These are phyloP conservation scores for Pseudogymnoascus sp. DNA, from an alignment of 2,329 filamentous ascomycete species.

Conservation along the genomic window DNA sequence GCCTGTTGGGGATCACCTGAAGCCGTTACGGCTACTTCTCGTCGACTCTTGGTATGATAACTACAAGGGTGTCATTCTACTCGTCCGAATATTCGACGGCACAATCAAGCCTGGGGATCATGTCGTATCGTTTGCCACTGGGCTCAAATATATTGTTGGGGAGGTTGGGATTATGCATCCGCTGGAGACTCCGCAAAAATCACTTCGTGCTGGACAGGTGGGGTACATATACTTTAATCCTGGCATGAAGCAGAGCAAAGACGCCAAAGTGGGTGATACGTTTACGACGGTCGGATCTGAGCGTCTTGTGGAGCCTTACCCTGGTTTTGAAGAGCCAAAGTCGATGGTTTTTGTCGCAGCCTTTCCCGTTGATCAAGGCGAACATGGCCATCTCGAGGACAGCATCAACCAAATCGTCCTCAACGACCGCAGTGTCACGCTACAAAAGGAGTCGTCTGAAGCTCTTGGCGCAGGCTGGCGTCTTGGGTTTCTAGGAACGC, in stretches of 20 bases:
- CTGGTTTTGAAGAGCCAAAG: conserved; percentile 94
- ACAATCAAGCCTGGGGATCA: conserved; percentile 73
- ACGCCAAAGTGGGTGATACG: conserved; percentile 93
- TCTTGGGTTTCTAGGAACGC: conserved; percentile 86
- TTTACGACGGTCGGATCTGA: conserved; percentile 77
- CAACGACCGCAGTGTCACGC: conserved; percentile 88
- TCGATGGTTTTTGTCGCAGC: conserved; percentile 98
- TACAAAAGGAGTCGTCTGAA: conserved; percentile 90
- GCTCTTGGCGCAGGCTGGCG: conserved; percentile 91
- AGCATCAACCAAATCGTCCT: conserved; percentile 89
- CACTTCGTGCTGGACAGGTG: conserved; percentile 83
- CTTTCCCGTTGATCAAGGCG: conserved; percentile 84
- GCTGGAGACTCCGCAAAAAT: conserved; percentile 68
- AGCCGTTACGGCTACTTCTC: conserved; percentile 73
- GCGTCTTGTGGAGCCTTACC: conserved; percentile 66
- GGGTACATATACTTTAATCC: conserved; percentile 97
- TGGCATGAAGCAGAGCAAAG: conserved; percentile 93
- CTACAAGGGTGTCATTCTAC: conserved; percentile 84
- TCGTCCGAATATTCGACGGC: conserved; percentile 89
- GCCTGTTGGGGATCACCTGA: conserved; percentile 63
- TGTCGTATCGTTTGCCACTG: conserved; percentile 80
- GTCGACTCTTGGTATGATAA: conserved; percentile 98
- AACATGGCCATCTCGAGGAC: conserved; percentile 80
- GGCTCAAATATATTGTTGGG: conserved; percentile 82
- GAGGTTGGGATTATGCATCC: conserved; percentile 98